Conservation (phyloP, 345 rosid species). For the Adansonia digitata region DNA sequence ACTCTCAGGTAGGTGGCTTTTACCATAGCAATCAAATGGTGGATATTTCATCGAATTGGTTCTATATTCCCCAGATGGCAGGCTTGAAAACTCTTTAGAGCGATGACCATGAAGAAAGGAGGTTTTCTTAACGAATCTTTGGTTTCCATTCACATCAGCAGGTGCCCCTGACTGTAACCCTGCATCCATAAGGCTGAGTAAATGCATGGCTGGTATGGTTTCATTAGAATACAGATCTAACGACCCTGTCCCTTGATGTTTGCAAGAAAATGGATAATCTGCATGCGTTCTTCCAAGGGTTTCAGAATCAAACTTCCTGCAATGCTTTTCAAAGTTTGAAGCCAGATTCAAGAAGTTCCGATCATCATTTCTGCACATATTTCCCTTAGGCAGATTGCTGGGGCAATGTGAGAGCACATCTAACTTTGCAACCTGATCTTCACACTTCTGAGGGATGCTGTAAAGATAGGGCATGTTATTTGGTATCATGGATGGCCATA, state of each 20-base stretch:
- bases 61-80: slow-evolving; percentile 38
- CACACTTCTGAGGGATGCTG: slow-evolving; percentile 29
- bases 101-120: slow-evolving; percentile 39
- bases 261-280: slow-evolving; percentile 46
- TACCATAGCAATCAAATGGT: slow-evolving; percentile 32
- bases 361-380: slow-evolving; percentile 25
- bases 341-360: slow-evolving; percentile 31
- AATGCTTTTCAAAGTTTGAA: slow-evolving; percentile 39
- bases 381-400: slow-evolving; percentile 27
- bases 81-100: slow-evolving; percentile 38
- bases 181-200: slow-evolving; percentile 92
- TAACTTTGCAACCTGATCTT: slow-evolving; percentile 29
- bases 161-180: slow-evolving; percentile 46
- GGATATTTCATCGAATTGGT: slow-evolving; percentile 29
- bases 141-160: slow-evolving; percentile 35
- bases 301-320: slow-evolving; percentile 40
- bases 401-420: slow-evolving; percentile 32
- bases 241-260: slow-evolving; percentile 43
- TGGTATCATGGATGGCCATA: slow-evolving; percentile 46
- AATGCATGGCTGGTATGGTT: slow-evolving; percentile 83
- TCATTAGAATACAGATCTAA: slow-evolving; percentile 60
- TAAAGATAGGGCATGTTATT: slow-evolving; percentile 39
- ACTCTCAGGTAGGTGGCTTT: slow-evolving; percentile 34
- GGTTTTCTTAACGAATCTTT: slow-evolving; percentile 43
- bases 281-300: slow-evolving; percentile 23